A percentile compares a stretch with the other conserved stretches of the same genome.
Evolutionary conservation across 1,284 basidiomycete genomes (phyloP).

Genomic region (Cutaneotrichosporon arboriforme): DNA sequence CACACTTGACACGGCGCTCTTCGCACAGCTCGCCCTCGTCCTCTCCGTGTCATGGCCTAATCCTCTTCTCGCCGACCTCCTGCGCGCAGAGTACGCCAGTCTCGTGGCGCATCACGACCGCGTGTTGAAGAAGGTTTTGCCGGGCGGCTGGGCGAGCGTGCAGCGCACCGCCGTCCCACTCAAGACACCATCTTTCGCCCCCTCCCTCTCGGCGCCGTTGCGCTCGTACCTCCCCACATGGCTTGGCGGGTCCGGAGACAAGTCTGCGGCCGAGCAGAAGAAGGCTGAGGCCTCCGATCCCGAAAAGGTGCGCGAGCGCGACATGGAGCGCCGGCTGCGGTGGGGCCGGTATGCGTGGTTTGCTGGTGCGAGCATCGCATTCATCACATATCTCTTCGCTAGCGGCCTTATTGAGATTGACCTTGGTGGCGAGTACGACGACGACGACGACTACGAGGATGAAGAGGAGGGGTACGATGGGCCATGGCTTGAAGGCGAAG

Average conservation of each 20-base stretch:
- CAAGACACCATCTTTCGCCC: neutral
- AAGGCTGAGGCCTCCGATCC: neutral
- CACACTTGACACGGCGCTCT: slow-evolving; percentile 43
- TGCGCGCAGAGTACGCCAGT: slow-evolving; percentile 32
- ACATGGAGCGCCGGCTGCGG: slow-evolving; percentile 29
- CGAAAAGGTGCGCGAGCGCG: slow-evolving; percentile 7
- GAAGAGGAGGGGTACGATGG: slow-evolving; percentile 14
- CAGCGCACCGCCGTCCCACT: slow-evolving; percentile 3
- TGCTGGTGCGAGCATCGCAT: slow-evolving; percentile 28
- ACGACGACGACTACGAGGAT: slow-evolving; percentile 23
- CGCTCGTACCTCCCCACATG: neutral
- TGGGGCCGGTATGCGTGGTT: slow-evolving; percentile 40
- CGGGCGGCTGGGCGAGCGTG: slow-evolving; percentile 13
- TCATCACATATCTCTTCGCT: slow-evolving; percentile 37
- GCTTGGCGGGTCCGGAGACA: too few relatives aligned
- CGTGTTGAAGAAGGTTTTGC: slow-evolving; percentile 22
- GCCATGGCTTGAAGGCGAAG: slow-evolving; percentile 5
- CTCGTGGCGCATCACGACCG: slow-evolving; percentile 36
- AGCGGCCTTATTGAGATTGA: slow-evolving; percentile 35
- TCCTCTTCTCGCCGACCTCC: slow-evolving; percentile 37
- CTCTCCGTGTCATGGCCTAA: slow-evolving; percentile 42
- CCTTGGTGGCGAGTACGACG: slow-evolving; percentile 18
- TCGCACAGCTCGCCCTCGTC: slow-evolving; percentile 44
- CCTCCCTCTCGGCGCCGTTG: neutral
- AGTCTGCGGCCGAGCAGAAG: neutral